phyloP scores from a whole-genome alignment of 2,329 filamentous ascomycete species.

The Calonectria honghensis region DNA sequence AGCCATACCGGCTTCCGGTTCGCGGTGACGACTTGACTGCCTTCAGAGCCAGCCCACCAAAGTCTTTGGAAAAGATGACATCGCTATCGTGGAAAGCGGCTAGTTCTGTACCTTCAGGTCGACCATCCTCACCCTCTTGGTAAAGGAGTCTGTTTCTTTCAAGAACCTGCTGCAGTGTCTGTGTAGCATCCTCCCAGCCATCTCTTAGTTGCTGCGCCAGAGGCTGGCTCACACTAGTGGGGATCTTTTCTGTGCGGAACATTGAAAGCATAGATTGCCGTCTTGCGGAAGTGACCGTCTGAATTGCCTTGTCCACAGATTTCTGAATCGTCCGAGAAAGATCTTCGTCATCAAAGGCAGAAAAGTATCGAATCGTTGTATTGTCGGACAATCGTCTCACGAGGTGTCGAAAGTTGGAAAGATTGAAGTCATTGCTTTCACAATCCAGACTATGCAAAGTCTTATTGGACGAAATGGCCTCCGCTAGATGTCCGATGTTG shows the following conservation, averaged over 20 bases:
- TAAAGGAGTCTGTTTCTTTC: conserved; percentile 59
- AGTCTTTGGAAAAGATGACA: conserved; percentile 56
- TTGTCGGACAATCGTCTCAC: conserved; percentile 66
- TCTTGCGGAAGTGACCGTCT: conserved; percentile 53
- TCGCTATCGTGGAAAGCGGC: conserved; percentile 49
- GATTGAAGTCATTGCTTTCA: conserved; percentile 72
- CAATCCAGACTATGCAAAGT: conserved; percentile 72
- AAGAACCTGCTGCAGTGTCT: conserved; percentile 59
- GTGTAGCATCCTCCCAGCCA: conserved; percentile 62
- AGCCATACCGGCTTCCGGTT: conserved; percentile 49
- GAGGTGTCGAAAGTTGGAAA: conserved; percentile 70
- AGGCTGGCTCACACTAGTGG: conserved; percentile 55
- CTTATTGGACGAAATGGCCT: conserved; percentile 68
- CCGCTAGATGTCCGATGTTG: conserved; percentile 72
- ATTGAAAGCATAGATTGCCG: conserved; percentile 60
- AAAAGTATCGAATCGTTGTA: conserved; percentile 66
- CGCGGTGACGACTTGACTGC: conserved; percentile 55
- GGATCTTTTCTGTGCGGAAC: conserved; percentile 58
- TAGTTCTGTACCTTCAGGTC: conserved; percentile 43
- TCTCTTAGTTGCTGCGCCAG: conserved; percentile 62
- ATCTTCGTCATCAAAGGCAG: conserved; percentile 63
- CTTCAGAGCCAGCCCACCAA: conserved; percentile 61
- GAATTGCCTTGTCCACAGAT: conserved; percentile 57
- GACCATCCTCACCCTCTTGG: conserved; percentile 54
- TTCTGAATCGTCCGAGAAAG: conserved; percentile 60